Evolutionary conservation across 2,329 filamentous ascomycete genomes (phyloP), one percentile per base, ranked within the genome.

Genomic region (Zasmidium angulare): DNA sequence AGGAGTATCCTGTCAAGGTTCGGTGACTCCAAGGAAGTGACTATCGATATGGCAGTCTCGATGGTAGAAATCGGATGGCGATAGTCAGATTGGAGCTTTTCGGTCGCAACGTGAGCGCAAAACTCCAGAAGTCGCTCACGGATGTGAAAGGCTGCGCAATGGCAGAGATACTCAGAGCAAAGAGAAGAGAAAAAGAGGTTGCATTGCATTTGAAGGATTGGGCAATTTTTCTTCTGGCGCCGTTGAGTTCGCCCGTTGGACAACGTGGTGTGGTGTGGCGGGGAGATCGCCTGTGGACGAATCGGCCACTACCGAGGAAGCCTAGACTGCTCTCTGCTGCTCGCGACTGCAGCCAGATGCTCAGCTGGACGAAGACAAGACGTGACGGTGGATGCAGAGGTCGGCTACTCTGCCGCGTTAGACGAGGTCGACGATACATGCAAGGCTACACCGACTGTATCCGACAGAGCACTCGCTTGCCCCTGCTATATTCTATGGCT

Each of bases 51-150:
- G 29, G 29, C 29, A 14, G 7, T 36, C 29, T 36, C 29, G 29
- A 36, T 7, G 29, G 14, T 36, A 36, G 29, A 36, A 36, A 14
- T 36, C 7, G 7, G 7, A 14, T 7, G 29, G 29, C 29, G 7
- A 14, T 7, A 14, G 29, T 36, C 29, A 7, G 52, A 26, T 56
- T 56, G 76, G 79, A 81, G 79, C 76, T 82, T 83, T 83, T 73
- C 59, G 57, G 61, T 59, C 61, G 69, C 63, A 64, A 65, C 74
- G 77, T 77, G 78, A 82, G 78, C 81, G 81, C 81, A 83, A 84
- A 83, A 80, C 81, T 79, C 78, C 77, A 68, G 75, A 83, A 83
- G 81, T 84, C 81, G 81, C 80, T 80, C 79, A 76, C 73, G 20
- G 36, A 12, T 48, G 46, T 4, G 26, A 7, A 3, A 43, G 36